Evolutionary conservation across 768 basidiomycete species (phyloP).

Genomic region (Russula foetens): DNA sequence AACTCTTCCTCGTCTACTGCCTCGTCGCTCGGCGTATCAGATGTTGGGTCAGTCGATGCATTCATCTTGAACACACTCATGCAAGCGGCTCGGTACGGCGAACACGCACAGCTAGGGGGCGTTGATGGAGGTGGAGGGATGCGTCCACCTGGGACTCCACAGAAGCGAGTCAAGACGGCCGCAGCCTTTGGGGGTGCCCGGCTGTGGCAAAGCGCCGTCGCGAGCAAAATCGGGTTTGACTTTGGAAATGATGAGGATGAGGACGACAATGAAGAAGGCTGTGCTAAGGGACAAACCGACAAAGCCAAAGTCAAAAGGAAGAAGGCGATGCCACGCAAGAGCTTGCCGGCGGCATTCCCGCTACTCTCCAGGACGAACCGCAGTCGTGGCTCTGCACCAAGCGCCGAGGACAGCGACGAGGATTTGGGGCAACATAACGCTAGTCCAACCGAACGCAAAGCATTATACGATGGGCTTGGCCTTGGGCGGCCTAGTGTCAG

Average conservation of each 20-base stretch:
- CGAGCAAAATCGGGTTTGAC: slow-evolving; percentile 53
- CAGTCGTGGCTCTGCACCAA: neutral
- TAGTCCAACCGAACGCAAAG: slow-evolving; percentile 52
- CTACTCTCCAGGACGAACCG: slow-evolving; percentile 25
- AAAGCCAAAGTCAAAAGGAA: slow-evolving; percentile 25
- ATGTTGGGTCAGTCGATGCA: slow-evolving; percentile 39
- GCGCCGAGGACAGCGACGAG: slow-evolving; percentile 49
- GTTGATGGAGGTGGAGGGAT: slow-evolving; percentile 32
- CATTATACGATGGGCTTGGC: slow-evolving; percentile 56
- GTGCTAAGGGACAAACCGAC: slow-evolving; percentile 38
- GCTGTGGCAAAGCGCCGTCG: slow-evolving; percentile 77
- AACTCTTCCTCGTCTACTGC: slow-evolving; percentile 34
- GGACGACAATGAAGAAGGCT: slow-evolving; percentile 20
- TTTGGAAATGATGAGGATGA: slow-evolving; percentile 30
- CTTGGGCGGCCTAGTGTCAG: slow-evolving; percentile 46
- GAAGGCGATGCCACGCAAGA: slow-evolving; percentile 56
- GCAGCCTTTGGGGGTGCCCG: slow-evolving; percentile 39
- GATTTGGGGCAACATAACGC: slow-evolving; percentile 39
- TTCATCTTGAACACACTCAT: slow-evolving; percentile 68
- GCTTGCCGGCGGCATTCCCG: slow-evolving; percentile 66
- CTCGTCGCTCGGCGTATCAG: slow-evolving; percentile 30
- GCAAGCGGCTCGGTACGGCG: slow-evolving; percentile 40
- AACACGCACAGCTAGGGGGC: slow-evolving; percentile 28
- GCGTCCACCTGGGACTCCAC: slow-evolving; percentile 71
- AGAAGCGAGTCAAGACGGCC: slow-evolving; percentile 64